Evolutionary conservation across 1,284 basidiomycete species (phyloP), one percentile per base, ranked within the genome.

Genomic region (Hypsizygus ulmarius): DNA sequence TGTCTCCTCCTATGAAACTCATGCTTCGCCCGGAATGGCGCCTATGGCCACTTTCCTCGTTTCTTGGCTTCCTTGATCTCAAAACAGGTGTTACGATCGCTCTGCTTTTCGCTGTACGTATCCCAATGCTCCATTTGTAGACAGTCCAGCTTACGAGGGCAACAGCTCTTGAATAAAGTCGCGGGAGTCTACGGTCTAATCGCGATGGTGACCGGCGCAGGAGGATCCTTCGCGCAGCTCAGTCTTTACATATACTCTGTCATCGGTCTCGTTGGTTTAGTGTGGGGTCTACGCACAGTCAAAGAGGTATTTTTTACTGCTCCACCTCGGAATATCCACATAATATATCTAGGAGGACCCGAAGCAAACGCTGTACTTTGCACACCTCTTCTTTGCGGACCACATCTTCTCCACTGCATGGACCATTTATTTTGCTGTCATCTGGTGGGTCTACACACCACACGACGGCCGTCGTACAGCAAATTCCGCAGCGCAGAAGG

Each of bases 141-240:
- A 15, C 11, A 30, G 18, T 5, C 29, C 27, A 40, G 29, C 49
- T 55, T 41, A 55, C 21, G 19, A 21, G 30, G 21, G 33, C 12
- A 32, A 46, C 57, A 93, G 91, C 75, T 97, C 44, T 79, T 99
- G 59, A 98, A 99, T 80, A 99, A 99, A 72, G 95, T 95, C 45
- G 96, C 96, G 11, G 96, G 96, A 48, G 81, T 98, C 12, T 99
- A 97, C 65, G 96, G 96, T 45, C 82, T 99, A 55, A 86, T 99
- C 43, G 93, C 94, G 11, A 79, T 96, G 54, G 74, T 96, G 56
- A 88, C 85, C 1, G 87, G 91, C 38, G 82, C 84, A 42, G 92
- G 91, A 32, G 93, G 93, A 16, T 87, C 91, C 6, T 87, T 94
- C 57, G 83, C 90, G 0, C 96, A 99, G 70, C 77, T 97, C 50